Percentiles rank a stretch among this genome's conserved stretches.
These are phyloP conservation scores for Termitomyces sp. DNA, from an alignment of 1,284 basidiomycete genomes.

Conservation along the genomic window DNA sequence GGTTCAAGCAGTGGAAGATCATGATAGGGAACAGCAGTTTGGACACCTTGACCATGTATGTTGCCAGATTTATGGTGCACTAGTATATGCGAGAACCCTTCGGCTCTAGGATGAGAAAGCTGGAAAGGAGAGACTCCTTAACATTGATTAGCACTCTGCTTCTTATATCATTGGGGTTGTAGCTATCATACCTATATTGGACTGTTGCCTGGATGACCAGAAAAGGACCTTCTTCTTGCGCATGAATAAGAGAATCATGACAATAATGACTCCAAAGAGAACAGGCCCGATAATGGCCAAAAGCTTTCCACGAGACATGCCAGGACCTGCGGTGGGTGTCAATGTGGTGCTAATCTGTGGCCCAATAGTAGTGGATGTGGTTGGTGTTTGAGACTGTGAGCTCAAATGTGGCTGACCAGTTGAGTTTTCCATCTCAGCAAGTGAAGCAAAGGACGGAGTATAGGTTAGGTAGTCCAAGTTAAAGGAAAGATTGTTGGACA, in stretches of 20 bases:
- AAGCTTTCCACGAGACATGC: not conserved
- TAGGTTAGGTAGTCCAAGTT: not conserved
- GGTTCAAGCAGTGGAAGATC: not conserved
- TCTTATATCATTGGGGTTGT: not conserved
- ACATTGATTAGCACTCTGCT: not conserved
- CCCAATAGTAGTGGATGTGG: too few species aligned
- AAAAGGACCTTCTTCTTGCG: not conserved
- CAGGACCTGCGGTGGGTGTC: not conserved
- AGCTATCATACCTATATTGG: not conserved
- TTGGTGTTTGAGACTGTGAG: not conserved
- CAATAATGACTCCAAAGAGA: not conserved
- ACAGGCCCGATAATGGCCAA: not conserved
- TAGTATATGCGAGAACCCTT: not conserved
- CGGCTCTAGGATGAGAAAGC: not conserved
- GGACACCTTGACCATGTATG: not conserved
- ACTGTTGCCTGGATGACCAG: not conserved
- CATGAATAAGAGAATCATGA: not conserved
- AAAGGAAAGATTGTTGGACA: too few species aligned
- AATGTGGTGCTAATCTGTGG: not conserved
- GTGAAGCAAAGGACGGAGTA: not conserved
- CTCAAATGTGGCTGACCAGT: too few species aligned
- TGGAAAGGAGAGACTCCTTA: not conserved
- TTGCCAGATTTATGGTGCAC: not conserved
- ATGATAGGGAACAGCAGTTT: not conserved
- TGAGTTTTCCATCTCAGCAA: not conserved